Percentiles rank a stretch among this genome's conserved stretches.
phyloP scores from a whole-genome alignment of 306 rosid genomes.

The Lathyrus sativus region DNA sequence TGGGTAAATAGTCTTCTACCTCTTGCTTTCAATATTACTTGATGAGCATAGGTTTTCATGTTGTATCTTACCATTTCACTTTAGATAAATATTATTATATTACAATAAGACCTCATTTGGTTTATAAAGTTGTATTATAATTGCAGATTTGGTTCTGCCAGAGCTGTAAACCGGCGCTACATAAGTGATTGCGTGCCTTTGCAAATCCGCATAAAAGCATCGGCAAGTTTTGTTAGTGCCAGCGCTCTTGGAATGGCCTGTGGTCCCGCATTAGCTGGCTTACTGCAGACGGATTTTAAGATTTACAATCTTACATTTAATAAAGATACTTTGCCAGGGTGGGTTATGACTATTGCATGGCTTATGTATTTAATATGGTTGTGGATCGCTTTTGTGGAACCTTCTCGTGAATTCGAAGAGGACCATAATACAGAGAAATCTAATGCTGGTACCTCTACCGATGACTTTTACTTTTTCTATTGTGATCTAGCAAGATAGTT shows the following conservation, averaged over 20 bases:
- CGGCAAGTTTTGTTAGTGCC: constrained; percentile 97
- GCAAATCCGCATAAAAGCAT: constrained; percentile 90
- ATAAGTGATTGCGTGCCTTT: constrained; percentile 95
- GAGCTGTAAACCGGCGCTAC: constrained; percentile 98
- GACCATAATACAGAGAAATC: constrained; percentile 36
- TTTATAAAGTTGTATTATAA: constrained; percentile 24
- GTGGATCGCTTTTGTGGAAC: constrained; percentile 84
- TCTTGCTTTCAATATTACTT: constrained; percentile 28
- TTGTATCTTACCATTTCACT: constrained; percentile 17
- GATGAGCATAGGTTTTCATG: constrained; percentile 20
- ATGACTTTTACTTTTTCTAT: constrained; percentile 10
- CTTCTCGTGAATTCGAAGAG: constrained; percentile 62
- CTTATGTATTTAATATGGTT: constrained; percentile 77
- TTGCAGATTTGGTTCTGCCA: constrained; percentile 94
- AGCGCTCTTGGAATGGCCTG: constrained; percentile 99
- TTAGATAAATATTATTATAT: constrained; percentile 25
- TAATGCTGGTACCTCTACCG: constrained; percentile 56
- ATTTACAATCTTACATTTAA: constrained; percentile 83
- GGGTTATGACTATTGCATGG: constrained; percentile 98
- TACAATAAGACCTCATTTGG: constrained; percentile 26
- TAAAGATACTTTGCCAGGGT: constrained; percentile 88
- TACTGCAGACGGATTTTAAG: constrained; percentile 80
- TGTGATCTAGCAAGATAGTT: constrained; percentile 21
- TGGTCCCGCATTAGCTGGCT: constrained; percentile 97
- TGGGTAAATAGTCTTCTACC: constrained; percentile 66